Base-by-base conservation (phyloP, 169 alveolate species). In the Cardiosporidium cionae region DNA sequence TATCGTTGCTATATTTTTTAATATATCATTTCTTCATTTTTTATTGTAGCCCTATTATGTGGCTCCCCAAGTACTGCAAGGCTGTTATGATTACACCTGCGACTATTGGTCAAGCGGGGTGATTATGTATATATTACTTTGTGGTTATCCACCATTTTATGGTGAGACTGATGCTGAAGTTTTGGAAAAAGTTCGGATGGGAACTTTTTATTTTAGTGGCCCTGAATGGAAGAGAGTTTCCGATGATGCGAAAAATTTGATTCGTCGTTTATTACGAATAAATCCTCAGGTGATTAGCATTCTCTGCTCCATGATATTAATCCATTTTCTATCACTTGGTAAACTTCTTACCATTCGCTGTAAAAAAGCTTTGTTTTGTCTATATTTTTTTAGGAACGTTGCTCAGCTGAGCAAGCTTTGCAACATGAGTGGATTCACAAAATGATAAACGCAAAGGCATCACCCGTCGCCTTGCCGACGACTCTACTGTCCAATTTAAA, bases 91-190 rank as follows among this genome's bases (percentile, higher is more conserved):
- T 63, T 86, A 70, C 36, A 68, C 74, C 33, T 94, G 98, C 76
- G 97, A 94, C 74, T 81, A 91, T 25, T 94, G 97, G 97, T 52
- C 63, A 23, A 74, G 81, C 23, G 91, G 90, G 3, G 78, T 85
- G 7, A 92, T 91, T 75, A 71, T 92, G 80, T 94, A 91, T 83
- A 88, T 92, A 27, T 74, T 91, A 66, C 87, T 94, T 29, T 84
- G 93, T 72, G 96, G 94, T 1, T 89, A 78, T 53, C 94, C 95
- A 7, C 98, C 96, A 1, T 92, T 91, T 68, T 84, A 84, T 33
- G 97, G 96, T 0, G 94, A 91, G 63, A 86, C 89, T 0, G 96
- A 93, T 36, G 74, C 70, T 0, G 94, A 88, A 52, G 91, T 92
- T 58, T 78, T 91, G 80, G 74, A 74, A 64, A 89, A 85, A 74